Conservation (phyloP, 1,284 basidiomycete genomes). For the Mycosarcoma maydis region DNA sequence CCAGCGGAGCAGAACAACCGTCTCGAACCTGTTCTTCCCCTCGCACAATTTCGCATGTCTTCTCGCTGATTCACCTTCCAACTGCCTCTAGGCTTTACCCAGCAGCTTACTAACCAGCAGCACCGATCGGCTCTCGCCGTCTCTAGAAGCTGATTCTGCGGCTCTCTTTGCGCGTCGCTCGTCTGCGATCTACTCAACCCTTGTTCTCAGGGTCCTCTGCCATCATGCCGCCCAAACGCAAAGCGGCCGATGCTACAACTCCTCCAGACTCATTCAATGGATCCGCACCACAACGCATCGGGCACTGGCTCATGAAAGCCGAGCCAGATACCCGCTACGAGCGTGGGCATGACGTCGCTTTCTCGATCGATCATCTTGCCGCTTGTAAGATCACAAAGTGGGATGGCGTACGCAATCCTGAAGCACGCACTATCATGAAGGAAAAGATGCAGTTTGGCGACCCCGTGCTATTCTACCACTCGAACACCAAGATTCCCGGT, state of each 20-base stretch:
- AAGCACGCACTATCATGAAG: slow-evolving; percentile 91
- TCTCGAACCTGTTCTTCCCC: no score
- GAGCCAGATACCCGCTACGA: slow-evolving; percentile 61
- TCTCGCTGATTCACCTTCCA: slow-evolving; percentile 8
- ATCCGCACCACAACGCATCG: neutral
- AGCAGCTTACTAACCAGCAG: neutral
- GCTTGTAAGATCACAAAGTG: slow-evolving; percentile 75
- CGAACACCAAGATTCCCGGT: slow-evolving; percentile 89
- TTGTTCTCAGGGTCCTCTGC: neutral
- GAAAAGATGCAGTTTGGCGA: slow-evolving; percentile 81
- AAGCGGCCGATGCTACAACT: no score
- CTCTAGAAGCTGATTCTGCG: neutral
- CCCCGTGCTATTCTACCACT: slow-evolving; percentile 84
- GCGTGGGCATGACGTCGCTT: slow-evolving; percentile 59
- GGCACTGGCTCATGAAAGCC: slow-evolving; percentile 64
- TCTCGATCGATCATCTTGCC: slow-evolving; percentile 55
- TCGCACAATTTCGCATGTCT: no score
- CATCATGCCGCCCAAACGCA: slow-evolving; percentile 35
- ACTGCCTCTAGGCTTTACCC: neutral
- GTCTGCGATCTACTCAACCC: neutral
- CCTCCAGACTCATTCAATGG: neutral
- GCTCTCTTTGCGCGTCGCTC: slow-evolving; percentile 2
- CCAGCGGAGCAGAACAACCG: slow-evolving; percentile 1
- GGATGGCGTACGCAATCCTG: slow-evolving; percentile 91
- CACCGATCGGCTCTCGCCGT: neutral